Evolutionary conservation across 768 basidiomycete species (phyloP), one percentile per base, ranked within the genome.

Genomic region (Suillus weaverae): DNA sequence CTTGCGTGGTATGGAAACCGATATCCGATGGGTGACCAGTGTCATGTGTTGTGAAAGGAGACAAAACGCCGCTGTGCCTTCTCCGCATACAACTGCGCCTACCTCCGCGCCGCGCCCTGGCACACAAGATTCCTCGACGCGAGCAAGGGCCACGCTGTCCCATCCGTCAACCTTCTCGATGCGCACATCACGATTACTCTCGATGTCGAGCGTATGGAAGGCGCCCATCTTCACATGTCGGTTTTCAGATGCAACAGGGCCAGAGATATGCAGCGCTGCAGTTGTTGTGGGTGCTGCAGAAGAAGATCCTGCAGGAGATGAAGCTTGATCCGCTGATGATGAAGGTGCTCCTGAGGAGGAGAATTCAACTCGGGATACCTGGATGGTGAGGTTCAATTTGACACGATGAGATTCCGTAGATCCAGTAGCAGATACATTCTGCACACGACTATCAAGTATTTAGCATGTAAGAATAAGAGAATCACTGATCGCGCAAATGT

Each of bases 11-110:
- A 99, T 90, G 1, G 91, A 81, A 1, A 95, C 86, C 22, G 94
- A 91, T 62, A 99, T 88, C 26, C 97, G 86, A 72, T 98, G 94
- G 5, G 94, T 81, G 39, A 99, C 89, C 35, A 96, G 82, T 2
- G 97, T 99, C 90, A 99, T 96, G 76, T 99, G 96, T 70, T 99
- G 90, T 2, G 96, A 98, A 16, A 99, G 82, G 36, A 99, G 78
- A 76, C 97, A 99, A 74, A 99, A 92, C 11, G 94, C 90, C 1
- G 97, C 97, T 2, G 87, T 89, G 22, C 97, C 97, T 81, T 99
- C 97, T 39, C 97, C 97, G 68, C 93, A 94, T 5, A 99, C 94
- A 30, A 99, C 84, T 0, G 97, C 97, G 16, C 93, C 97, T 5
- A 99, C 90, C 71, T 99, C 97, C 5, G 97, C 97, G 0, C 97